Evolutionary conservation across 139 green algal species (phyloP), one percentile per base, ranked within the genome.

Genomic region (Asterochloris erici): DNA sequence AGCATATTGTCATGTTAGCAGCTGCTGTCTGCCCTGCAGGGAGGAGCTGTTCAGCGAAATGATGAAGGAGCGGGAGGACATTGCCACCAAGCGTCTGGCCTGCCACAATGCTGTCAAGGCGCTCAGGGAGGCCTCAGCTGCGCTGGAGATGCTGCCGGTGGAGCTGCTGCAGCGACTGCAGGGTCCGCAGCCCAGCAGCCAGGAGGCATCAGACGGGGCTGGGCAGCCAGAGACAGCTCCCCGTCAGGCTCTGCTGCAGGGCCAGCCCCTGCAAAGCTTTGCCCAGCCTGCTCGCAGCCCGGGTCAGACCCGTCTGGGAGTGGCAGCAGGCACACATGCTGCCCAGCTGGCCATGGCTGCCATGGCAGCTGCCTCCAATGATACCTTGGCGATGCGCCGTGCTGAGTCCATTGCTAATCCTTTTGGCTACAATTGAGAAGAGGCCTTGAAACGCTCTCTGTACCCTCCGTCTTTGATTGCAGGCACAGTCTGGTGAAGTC

Each of bases 41-140:
- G 94, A 98, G 79, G 93, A 96, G 26, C 83, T 95, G 76, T 91
- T 97, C 71, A 86, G 81, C 17, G 87, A 90, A 27, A 86, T 97
- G 82, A 93, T 96, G 86, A 75, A 78, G n/a, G 94, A 98, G 88
- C 79, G 89, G n/a, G 88, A 94, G 62, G 94, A 96, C 77, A 86
- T 98, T 14, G 90, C 88, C 11, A 63, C 62, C 54, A 89, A 88
- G 79, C 89, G 92, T 2, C n/a, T 77, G 73, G 66, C 83, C 66
- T 94, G 92, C 82, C 83, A 88, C 63, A 85, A 83, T 76, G 83
- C 85, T 77, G 79, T 93, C 81, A 76, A 74, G 15, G 88, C 86
- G 14, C 84, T 95, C 73, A 77, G 78, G 0, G 79, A 87, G 60
- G 90, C 88, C 10, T 66, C 83, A 15, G 26, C 79, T 11, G 85